phyloP scores from a whole-genome alignment of 176 grass and related monocot genomes.

The Zea luxurians region DNA sequence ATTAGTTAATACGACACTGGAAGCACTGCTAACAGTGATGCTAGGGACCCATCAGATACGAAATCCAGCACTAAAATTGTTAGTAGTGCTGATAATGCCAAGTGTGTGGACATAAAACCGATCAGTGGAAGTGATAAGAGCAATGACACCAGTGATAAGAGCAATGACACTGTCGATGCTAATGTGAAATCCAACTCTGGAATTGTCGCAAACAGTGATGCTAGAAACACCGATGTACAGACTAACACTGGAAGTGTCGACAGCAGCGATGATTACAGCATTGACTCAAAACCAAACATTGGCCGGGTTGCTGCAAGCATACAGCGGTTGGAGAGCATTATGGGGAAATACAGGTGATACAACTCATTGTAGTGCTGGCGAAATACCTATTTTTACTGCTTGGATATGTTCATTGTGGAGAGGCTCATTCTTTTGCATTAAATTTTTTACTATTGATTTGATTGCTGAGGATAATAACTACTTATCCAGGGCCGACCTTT shows the following conservation, averaged over 20 bases:
- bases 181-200: slow-evolving; percentile 15
- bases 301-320: slow-evolving; percentile 58
- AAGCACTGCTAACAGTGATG: slow-evolving; percentile 32
- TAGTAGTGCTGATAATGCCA: slow-evolving; percentile 31
- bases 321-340: slow-evolving; percentile 55
- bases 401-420: slow-evolving; percentile 47
- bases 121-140: slow-evolving; percentile 11
- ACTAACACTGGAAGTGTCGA: slow-evolving; percentile 34
- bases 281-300: slow-evolving; percentile 45
- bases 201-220: slow-evolving; percentile 33
- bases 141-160: neutral
- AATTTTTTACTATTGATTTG: slow-evolving; percentile 49
- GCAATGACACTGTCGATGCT: slow-evolving; percentile 25
- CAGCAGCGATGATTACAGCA: slow-evolving; percentile 8
- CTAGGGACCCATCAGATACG: slow-evolving; percentile 34
- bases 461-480: slow-evolving; percentile 49
- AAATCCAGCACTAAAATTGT: slow-evolving; percentile 39
- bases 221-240: slow-evolving; percentile 26
- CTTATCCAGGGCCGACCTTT: slow-evolving; percentile 35
- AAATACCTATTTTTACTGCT: slow-evolving; percentile 32
- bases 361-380: slow-evolving; percentile 21
- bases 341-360: slow-evolving; percentile 50
- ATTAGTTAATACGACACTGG: slow-evolving; percentile 18
- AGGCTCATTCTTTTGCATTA: slow-evolving; percentile 46
- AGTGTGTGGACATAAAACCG: slow-evolving; percentile 14